These are phyloP conservation scores for Cystofilobasidium macerans DNA, from an alignment of 768 basidiomycete genomes.

Conservation along the genomic window DNA sequence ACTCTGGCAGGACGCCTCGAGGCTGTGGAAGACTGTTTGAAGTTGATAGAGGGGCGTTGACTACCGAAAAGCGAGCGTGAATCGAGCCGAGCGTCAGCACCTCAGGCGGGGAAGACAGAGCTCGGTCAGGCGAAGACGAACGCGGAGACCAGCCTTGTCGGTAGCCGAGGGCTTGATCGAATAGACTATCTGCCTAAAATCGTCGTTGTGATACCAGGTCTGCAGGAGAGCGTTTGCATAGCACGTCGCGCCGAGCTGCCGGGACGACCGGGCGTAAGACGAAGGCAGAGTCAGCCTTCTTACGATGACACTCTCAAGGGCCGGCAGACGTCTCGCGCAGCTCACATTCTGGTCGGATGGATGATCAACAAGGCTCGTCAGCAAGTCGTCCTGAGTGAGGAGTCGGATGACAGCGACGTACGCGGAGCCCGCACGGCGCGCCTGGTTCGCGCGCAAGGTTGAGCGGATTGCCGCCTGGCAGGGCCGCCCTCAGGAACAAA, in stretches of 20 bases:
- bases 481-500: slow-evolving; percentile 47
- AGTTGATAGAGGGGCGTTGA: slow-evolving; percentile 40
- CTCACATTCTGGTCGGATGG: slow-evolving; percentile 5
- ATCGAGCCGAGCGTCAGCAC: too few relatives aligned
- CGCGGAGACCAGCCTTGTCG: slow-evolving; percentile 42
- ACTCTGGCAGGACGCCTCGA: slow-evolving; percentile 59
- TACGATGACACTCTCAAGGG: neutral
- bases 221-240: slow-evolving; percentile 52
- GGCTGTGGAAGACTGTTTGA: slow-evolving; percentile 55
- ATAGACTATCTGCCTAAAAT: slow-evolving; percentile 75
- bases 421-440: slow-evolving; percentile 67
- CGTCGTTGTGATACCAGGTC: slow-evolving; percentile 84
- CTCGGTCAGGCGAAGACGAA: too few relatives aligned
- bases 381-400: neutral
- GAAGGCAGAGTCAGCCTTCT: neutral
- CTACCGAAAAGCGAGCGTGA: too few relatives aligned
- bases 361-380: neutral
- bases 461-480: slow-evolving; percentile 51
- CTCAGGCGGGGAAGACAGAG: too few relatives aligned
- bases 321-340: slow-evolving; percentile 35
- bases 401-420: slow-evolving; percentile 34
- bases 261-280: neutral
- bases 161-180: slow-evolving; percentile 52
- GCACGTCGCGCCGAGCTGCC: slow-evolving; percentile 88
- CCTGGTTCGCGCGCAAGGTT: slow-evolving; percentile 45